A percentile compares a stretch with the other conserved stretches of the same genome.
Evolutionary conservation across 345 rosid genomes (phyloP).

Genomic region (rapeseed (Brassica napus)): Da-Ae NC_063436.1:1702001-1702500

Average conservation of each 20-base stretch:
- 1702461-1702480: slow-evolving; percentile 76
- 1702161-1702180: neutral
- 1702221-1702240: slow-evolving; percentile 42
- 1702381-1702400: neutral
- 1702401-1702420: neutral
- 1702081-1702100: slow-evolving; percentile 60
- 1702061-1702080: slow-evolving; percentile 68
- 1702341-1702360: neutral
- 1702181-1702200: neutral
- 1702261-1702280: slow-evolving; percentile 46
- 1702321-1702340: neutral
- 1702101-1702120: slow-evolving; percentile 72
- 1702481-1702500: slow-evolving; percentile 92
- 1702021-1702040: slow-evolving; percentile 52
- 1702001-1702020: slow-evolving; percentile 54
- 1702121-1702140: slow-evolving; percentile 52
- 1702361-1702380: neutral
- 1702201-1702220: slow-evolving; percentile 35
- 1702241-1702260: slow-evolving; percentile 42
- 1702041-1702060: slow-evolving; percentile 45
- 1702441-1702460: slow-evolving; percentile 77
- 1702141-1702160: slow-evolving; percentile 19
- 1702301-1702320: neutral
- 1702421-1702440: slow-evolving; percentile 27
- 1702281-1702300: slow-evolving; percentile 8